These are phyloP conservation scores for Williopsis jadinii DNA, from an alignment of 1,139 yeast species.

Conservation along the genomic window DNA sequence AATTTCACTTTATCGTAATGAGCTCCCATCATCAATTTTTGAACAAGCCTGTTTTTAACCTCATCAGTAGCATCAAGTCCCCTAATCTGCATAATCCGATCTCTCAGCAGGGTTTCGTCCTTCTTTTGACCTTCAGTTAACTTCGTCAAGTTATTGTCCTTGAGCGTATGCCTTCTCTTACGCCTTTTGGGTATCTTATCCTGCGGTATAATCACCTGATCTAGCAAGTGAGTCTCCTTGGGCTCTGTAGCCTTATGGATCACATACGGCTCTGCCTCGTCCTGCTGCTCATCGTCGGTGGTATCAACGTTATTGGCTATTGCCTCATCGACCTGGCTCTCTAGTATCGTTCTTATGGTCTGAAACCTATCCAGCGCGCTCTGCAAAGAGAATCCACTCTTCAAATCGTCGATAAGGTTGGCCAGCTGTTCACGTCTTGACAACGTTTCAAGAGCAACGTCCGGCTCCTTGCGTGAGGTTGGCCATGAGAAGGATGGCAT, in stretches of 20 bases:
- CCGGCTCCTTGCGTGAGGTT: neutral
- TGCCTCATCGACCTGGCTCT: conserved; percentile 20
- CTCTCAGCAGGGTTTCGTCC: conserved; percentile 46
- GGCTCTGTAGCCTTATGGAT: conserved; percentile 43
- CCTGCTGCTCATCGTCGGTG: neutral
- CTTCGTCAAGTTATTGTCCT: conserved; percentile 22
- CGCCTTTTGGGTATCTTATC: conserved; percentile 15
- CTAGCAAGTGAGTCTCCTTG: conserved; percentile 41
- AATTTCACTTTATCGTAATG: conserved; percentile 21
- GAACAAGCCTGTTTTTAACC: conserved; percentile 58
- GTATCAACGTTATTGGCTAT: conserved; percentile 31
- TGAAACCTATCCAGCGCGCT: conserved; percentile 52
- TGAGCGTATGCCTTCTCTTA: conserved; percentile 8
- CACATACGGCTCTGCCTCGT: conserved; percentile 43
- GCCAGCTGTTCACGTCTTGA: conserved; percentile 35
- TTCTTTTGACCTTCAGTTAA: conserved; percentile 41
- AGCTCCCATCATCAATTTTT: conserved; percentile 67
- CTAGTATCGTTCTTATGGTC: conserved; percentile 35
- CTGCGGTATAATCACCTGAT: conserved; percentile 44
- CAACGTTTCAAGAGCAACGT: conserved; percentile 2
- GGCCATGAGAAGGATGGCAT: conserved; percentile 16
- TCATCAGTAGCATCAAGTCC: conserved; percentile 39
- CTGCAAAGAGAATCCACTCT: conserved; percentile 43
- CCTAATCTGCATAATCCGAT: conserved; percentile 51
- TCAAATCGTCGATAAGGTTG: conserved; percentile 43